phyloP scores from a whole-genome alignment of 1,284 basidiomycete genomes.

The Meira nashicola region DNA sequence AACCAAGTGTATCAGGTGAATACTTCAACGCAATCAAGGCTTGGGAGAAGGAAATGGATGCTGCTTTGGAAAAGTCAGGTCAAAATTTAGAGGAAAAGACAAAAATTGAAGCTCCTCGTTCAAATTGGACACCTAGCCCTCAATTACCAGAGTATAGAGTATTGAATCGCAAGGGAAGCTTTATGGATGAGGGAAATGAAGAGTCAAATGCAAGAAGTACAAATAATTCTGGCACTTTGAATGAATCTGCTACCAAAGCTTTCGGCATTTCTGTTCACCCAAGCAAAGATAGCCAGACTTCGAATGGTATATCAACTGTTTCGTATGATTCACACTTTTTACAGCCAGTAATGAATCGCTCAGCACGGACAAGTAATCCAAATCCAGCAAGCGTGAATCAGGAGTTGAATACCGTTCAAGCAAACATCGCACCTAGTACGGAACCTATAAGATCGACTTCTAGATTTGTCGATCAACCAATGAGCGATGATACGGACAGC shows the following conservation, averaged over 20 bases:
- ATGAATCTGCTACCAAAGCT: background rate
- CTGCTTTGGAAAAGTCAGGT: conserved; percentile 25
- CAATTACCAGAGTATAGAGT: conserved; percentile 28
- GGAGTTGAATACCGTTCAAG: background rate
- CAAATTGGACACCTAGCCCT: conserved; percentile 32
- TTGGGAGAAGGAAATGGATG: conserved; percentile 36
- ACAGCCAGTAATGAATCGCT: background rate
- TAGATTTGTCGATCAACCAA: background rate
- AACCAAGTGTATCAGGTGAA: background rate
- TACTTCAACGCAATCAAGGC: conserved; percentile 27
- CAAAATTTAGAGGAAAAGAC: conserved; percentile 20
- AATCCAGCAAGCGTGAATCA: background rate
- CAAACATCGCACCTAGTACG: background rate
- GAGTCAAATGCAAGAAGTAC: background rate
- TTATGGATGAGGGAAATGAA: conserved; percentile 28
- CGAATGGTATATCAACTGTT: background rate
- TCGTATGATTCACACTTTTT: conserved; percentile 5
- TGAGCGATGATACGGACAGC: background rate
- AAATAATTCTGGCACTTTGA: background rate
- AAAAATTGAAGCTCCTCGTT: conserved; percentile 16
- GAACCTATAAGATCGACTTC: background rate
- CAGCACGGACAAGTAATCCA: too few relatives aligned
- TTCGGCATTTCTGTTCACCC: background rate
- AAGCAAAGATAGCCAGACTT: background rate
- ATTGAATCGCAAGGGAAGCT: conserved; percentile 26